Evolutionary conservation across 1,284 basidiomycete genomes (phyloP).

Genomic region (Gymnopus androsaceus): DNA sequence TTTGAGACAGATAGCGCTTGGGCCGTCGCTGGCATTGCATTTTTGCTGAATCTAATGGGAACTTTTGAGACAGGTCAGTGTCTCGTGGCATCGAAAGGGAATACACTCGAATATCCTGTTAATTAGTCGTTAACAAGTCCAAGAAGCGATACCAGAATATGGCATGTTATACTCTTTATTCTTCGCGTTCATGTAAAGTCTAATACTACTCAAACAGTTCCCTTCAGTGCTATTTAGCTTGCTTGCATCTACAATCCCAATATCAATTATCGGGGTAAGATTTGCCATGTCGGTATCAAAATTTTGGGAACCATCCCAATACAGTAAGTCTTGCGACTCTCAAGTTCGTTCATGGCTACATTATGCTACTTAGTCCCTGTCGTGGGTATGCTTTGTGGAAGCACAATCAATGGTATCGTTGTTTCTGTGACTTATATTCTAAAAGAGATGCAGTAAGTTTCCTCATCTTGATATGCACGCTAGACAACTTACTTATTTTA

Average conservation of each 20-base stretch:
- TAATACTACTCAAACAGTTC: constrained; percentile 50
- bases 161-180: constrained; percentile 41
- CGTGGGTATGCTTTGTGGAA: constrained; percentile 86
- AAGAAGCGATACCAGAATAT: constrained; percentile 74
- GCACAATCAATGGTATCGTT: constrained; percentile 74
- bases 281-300: constrained; percentile 77
- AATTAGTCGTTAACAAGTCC: constrained; percentile 66
- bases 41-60: constrained; percentile 72
- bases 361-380: constrained; percentile 63
- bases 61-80: constrained; percentile 62
- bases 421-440: constrained; percentile 67
- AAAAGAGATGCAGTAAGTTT: constrained; percentile 63
- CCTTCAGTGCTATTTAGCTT: constrained; percentile 67
- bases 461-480: not conserved
- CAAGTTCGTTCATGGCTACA: not conserved
- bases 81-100: not conserved
- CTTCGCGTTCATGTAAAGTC: not conserved
- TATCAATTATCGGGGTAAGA: constrained; percentile 75
- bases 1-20: constrained; percentile 75
- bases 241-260: constrained; percentile 76
- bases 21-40: constrained; percentile 72
- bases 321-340: constrained; percentile 45
- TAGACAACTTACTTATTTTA: not conserved
- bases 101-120: constrained; percentile 20
- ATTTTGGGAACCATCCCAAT: constrained; percentile 83